These are phyloP conservation scores for Lenzites betulinus DNA, from an alignment of 768 basidiomycete species.

Conservation along the genomic window DNA sequence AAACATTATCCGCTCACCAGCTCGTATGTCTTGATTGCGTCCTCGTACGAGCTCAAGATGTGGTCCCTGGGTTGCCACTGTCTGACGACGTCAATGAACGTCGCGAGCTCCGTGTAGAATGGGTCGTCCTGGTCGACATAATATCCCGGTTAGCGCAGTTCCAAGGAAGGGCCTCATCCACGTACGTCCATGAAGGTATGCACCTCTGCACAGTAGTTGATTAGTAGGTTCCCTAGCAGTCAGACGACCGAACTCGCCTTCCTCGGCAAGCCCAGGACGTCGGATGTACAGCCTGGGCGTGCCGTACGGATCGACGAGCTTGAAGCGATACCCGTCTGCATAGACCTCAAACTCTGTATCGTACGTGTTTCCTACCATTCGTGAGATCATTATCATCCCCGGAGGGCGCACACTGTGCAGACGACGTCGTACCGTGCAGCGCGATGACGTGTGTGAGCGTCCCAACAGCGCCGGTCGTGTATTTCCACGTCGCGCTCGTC, in stretches of 20 bases:
- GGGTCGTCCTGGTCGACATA: conserved; percentile 18
- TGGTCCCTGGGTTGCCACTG: conserved; percentile 24
- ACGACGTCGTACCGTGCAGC: conserved; percentile 42
- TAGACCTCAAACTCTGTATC: conserved; percentile 48
- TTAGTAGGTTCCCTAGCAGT: too few relatives aligned
- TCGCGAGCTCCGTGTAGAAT: conserved; percentile 20
- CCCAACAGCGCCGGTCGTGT: conserved; percentile 45
- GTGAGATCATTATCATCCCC: neutral
- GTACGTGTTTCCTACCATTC: conserved; percentile 37
- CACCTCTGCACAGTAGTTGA: conserved; percentile 35
- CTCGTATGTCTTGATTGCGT: conserved; percentile 44
- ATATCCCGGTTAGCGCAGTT: too few relatives aligned
- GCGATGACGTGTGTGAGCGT: conserved; percentile 50
- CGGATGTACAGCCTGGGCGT: conserved; percentile 48
- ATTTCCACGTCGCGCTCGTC: conserved; percentile 50
- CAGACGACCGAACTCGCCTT: conserved; percentile 17
- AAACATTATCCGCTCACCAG: conserved; percentile 21
- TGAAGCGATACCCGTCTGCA: conserved; percentile 47
- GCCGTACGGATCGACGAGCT: conserved; percentile 47
- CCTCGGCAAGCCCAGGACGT: conserved; percentile 26
- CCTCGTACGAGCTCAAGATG: conserved; percentile 44
- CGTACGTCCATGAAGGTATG: conserved; percentile 33
- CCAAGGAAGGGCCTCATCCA: neutral
- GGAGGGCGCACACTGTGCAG: too few relatives aligned
- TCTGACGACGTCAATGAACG: conserved; percentile 42